These are phyloP conservation scores for Gryganskiella cystojenkinii DNA, from an alignment of 192 early-diverging fungal genomes.

Conservation along the genomic window DNA sequence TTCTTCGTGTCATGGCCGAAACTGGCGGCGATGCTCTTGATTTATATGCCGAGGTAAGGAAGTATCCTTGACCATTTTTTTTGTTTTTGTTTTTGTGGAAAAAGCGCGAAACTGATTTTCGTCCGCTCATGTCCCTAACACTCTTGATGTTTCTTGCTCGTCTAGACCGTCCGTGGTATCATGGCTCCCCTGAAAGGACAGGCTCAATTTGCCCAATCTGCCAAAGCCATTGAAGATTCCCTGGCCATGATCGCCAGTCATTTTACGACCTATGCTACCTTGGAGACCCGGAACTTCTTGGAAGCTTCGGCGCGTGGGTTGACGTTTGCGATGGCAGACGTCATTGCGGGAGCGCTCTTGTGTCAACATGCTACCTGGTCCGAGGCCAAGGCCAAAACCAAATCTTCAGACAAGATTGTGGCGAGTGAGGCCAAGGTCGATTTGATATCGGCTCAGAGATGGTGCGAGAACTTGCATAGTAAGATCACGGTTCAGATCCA, in stretches of 20 bases:
- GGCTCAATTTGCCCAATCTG: slow-evolving; percentile 14
- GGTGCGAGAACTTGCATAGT: slow-evolving; percentile 36
- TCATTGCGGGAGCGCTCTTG: slow-evolving; percentile 57
- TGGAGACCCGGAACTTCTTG: slow-evolving; percentile 38
- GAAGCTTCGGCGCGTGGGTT: slow-evolving; percentile 61
- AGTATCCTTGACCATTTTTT: background rate
- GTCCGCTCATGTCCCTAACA: background rate
- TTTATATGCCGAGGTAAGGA: slow-evolving; percentile 55
- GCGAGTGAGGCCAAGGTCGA: slow-evolving; percentile 26
- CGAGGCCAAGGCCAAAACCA: slow-evolving; percentile 14
- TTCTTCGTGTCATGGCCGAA: slow-evolving; percentile 63
- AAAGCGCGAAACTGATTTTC: background rate
- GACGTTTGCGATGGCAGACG: slow-evolving; percentile 62
- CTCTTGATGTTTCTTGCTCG: background rate
- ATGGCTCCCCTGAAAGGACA: slow-evolving; percentile 46
- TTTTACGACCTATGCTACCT: slow-evolving; percentile 34
- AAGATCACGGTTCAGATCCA: slow-evolving; percentile 36
- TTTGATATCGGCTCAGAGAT: slow-evolving; percentile 28
- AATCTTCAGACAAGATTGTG: background rate
- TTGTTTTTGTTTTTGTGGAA: background rate
- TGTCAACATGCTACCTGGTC: slow-evolving; percentile 62
- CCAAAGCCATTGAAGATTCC: slow-evolving; percentile 15
- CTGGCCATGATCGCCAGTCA: slow-evolving; percentile 21
- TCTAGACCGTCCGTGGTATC: slow-evolving; percentile 32
- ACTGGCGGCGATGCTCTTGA: slow-evolving; percentile 59